Conservation (phyloP, 164 flowering plant genomes). For the Pachysandra terminalis region DNA sequence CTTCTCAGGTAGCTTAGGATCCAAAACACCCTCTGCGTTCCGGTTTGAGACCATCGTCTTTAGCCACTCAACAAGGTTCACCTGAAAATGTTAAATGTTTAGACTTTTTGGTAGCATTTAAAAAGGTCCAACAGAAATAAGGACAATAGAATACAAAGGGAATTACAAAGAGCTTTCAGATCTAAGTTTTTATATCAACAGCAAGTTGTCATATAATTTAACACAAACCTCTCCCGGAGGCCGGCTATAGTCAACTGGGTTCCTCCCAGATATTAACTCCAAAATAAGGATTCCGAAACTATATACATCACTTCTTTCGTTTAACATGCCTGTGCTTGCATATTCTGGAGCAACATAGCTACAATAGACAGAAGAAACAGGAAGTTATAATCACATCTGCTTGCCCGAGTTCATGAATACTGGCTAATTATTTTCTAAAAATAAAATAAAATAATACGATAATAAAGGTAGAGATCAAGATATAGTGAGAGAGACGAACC, state of each 20-base stretch:
- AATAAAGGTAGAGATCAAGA: neutral
- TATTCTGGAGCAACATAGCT: constrained; percentile 94
- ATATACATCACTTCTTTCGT: constrained; percentile 83
- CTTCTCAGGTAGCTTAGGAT: constrained; percentile 62
- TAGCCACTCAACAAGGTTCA: constrained; percentile 83
- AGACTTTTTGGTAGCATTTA: neutral
- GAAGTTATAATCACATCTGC: neutral
- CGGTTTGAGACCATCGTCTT: constrained; percentile 69
- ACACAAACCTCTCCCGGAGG: constrained; percentile 74
- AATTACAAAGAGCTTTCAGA: neutral
- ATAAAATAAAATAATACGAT: too few species aligned
- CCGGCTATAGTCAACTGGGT: constrained; percentile 81
- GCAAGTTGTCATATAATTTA: neutral
- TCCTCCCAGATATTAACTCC: constrained; percentile 89
- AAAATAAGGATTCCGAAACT: constrained; percentile 85
- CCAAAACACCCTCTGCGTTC: constrained; percentile 69
- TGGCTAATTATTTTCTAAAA: too few species aligned
- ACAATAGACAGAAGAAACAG: constrained; percentile 17
- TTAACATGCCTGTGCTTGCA: constrained; percentile 91
- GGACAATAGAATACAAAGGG: neutral
- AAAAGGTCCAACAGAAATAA: neutral
- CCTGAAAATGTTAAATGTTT: constrained; percentile 45
- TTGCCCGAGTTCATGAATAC: constrained; percentile 2
- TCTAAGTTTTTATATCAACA: constrained; percentile 3
- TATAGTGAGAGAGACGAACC: constrained; percentile 31